These are phyloP conservation scores for Boletus rubroflammeus DNA, from an alignment of 768 basidiomycete genomes.

Conservation along the genomic window DNA sequence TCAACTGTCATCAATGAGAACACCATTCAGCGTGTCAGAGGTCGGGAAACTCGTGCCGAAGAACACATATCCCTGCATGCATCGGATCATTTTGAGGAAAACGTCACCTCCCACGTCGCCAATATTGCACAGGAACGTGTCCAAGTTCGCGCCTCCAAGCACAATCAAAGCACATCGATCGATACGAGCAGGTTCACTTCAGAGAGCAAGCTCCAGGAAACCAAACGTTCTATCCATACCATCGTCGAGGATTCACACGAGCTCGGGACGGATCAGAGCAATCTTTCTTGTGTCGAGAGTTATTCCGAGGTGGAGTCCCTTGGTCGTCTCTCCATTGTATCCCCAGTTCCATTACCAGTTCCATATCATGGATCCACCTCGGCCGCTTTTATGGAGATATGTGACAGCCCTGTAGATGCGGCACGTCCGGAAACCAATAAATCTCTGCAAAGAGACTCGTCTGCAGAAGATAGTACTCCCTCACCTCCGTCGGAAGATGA, in stretches of 20 bases:
- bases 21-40: constrained; percentile 5
- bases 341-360: constrained; percentile 44
- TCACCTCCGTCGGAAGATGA: constrained; percentile 35
- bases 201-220: constrained; percentile 19
- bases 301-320: constrained; percentile 26
- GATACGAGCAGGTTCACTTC: constrained; percentile 15
- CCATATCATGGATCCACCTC: constrained; percentile 41
- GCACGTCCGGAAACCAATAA: constrained; percentile 11
- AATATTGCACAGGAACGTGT: constrained; percentile 9
- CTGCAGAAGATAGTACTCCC: constrained; percentile 20
- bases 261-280: constrained; percentile 9
- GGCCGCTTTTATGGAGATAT: constrained; percentile 28
- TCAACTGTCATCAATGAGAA: constrained; percentile 10
- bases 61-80: constrained; percentile 13
- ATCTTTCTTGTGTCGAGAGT: constrained; percentile 14
- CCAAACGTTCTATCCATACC: constrained; percentile 27
- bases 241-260: constrained; percentile 30
- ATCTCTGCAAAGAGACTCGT: constrained; percentile 12
- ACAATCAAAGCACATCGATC: constrained; percentile 13
- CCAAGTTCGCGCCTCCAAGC: constrained; percentile 11
- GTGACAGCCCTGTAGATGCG: constrained; percentile 31
- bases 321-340: constrained; percentile 30
- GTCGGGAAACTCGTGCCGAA: constrained; percentile 16
- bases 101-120: constrained; percentile 5
- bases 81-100: constrained; percentile 16